These are phyloP conservation scores for Solanum tarapatanum DNA, from an alignment of 257 asterid genomes.

Conservation along the genomic window DNA sequence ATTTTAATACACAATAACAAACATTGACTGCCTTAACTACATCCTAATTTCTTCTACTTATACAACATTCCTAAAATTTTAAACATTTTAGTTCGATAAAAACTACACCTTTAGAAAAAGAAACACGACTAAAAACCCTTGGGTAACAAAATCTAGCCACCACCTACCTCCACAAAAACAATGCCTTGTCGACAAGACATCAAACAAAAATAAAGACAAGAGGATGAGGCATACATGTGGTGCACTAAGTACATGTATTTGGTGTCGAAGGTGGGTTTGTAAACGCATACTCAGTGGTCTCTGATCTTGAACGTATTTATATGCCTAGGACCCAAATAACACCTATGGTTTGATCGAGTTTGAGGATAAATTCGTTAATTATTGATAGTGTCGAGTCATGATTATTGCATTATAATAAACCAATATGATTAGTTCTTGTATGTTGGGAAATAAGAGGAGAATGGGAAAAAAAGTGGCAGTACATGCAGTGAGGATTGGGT, in stretches of 20 bases:
- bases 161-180: neutral
- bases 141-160: neutral
- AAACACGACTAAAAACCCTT: neutral
- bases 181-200: neutral
- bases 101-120: neutral
- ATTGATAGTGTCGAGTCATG: neutral
- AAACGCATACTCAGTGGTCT: too few species aligned
- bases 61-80: neutral
- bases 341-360: neutral
- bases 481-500: too few species aligned
- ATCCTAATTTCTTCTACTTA: neutral
- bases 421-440: too few species aligned
- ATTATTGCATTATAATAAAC: neutral
- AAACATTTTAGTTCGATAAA: too few species aligned
- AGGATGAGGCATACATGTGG: neutral
- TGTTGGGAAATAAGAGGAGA: neutral
- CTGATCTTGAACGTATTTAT: too few species aligned
- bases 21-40: neutral
- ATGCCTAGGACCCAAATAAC: neutral
- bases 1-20: too few species aligned
- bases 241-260: neutral
- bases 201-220: neutral
- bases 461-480: neutral
- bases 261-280: neutral
- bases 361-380: neutral